Percentiles rank a stretch among this genome's conserved stretches.
Conservation (phyloP, 2,329 filamentous ascomycete genomes). For the Cyphellophora europaea region DNA sequence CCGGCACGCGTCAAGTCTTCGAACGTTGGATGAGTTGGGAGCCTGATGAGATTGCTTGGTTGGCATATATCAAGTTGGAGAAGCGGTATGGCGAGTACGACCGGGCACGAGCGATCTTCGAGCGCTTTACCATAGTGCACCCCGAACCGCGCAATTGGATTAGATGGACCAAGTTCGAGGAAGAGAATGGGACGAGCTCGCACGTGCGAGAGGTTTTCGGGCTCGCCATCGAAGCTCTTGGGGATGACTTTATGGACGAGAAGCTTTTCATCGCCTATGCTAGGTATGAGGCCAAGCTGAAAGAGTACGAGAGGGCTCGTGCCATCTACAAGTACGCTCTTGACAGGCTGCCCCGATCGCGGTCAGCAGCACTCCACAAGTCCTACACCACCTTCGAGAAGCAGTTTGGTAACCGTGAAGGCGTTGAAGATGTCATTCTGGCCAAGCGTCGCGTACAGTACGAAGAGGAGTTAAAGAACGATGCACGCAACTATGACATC, state of each 20-base stretch:
- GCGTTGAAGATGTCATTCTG: slow-evolving; percentile 91
- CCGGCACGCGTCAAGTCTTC: slow-evolving; percentile 86
- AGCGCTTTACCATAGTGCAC: slow-evolving; percentile 83
- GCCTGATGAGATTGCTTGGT: slow-evolving; percentile 91
- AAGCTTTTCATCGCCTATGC: slow-evolving; percentile 91
- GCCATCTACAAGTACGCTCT: slow-evolving; percentile 96
- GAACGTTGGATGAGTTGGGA: slow-evolving; percentile 99
- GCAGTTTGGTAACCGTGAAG: slow-evolving; percentile 87
- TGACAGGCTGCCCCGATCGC: slow-evolving; percentile 81
- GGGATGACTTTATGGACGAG: slow-evolving; percentile 94
- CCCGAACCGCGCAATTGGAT: slow-evolving; percentile 96
- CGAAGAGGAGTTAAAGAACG: slow-evolving; percentile 88
- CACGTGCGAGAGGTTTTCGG: slow-evolving; percentile 88
- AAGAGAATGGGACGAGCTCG: slow-evolving; percentile 87
- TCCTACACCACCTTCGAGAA: slow-evolving; percentile 97
- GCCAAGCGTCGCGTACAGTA: slow-evolving; percentile 89
- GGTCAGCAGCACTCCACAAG: slow-evolving; percentile 76
- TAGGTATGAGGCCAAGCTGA: slow-evolving; percentile 87
- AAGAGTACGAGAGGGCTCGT: slow-evolving; percentile 86
- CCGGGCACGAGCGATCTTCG: slow-evolving; percentile 79
- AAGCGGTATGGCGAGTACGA: slow-evolving; percentile 91
- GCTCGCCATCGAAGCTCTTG: slow-evolving; percentile 74
- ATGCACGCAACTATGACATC: slow-evolving; percentile 89
- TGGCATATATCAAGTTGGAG: slow-evolving; percentile 92
- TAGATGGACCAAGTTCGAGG: slow-evolving; percentile 96